phyloP scores from a whole-genome alignment of 2,329 filamentous ascomycete species.

The Shiraia sp. region DNA sequence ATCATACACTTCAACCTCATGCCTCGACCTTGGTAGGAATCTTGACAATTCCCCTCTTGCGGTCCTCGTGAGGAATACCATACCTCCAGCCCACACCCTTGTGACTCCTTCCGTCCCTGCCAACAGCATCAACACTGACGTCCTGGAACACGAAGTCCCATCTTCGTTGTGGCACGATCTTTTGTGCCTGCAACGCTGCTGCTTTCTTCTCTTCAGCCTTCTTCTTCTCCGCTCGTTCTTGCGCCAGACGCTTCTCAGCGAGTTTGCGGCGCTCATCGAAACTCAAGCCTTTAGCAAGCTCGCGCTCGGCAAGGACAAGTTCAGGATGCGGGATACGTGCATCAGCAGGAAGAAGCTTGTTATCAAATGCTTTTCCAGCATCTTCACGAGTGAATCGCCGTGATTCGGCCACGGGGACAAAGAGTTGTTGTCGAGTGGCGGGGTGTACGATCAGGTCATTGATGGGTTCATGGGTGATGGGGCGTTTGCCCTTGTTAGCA shows the following conservation, averaged over 20 bases:
- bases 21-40: slow-evolving; percentile 63
- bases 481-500: slow-evolving; percentile 39
- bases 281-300: slow-evolving; percentile 30
- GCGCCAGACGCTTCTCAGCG: slow-evolving; percentile 32
- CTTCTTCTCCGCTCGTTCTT: slow-evolving; percentile 42
- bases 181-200: slow-evolving; percentile 49
- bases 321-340: slow-evolving; percentile 67
- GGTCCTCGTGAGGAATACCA: slow-evolving; percentile 64
- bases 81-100: slow-evolving; percentile 63
- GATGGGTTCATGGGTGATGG: slow-evolving; percentile 61
- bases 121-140: slow-evolving; percentile 59
- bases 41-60: slow-evolving; percentile 66
- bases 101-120: slow-evolving; percentile 57
- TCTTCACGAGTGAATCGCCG: slow-evolving; percentile 68
- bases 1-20: slow-evolving; percentile 28
- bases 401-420: slow-evolving; percentile 67
- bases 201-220: slow-evolving; percentile 48
- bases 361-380: slow-evolving; percentile 64
- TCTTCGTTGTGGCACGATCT: slow-evolving; percentile 52
- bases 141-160: slow-evolving; percentile 66
- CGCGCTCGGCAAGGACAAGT: slow-evolving; percentile 53
- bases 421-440: slow-evolving; percentile 59
- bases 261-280: slow-evolving; percentile 41
- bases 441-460: slow-evolving; percentile 66
- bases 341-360: slow-evolving; percentile 64